Percentiles rank a stretch among this genome's conserved stretches.
Evolutionary conservation across 305 asterid species (phyloP).

Genomic region (Salvia sclarea): DNA sequence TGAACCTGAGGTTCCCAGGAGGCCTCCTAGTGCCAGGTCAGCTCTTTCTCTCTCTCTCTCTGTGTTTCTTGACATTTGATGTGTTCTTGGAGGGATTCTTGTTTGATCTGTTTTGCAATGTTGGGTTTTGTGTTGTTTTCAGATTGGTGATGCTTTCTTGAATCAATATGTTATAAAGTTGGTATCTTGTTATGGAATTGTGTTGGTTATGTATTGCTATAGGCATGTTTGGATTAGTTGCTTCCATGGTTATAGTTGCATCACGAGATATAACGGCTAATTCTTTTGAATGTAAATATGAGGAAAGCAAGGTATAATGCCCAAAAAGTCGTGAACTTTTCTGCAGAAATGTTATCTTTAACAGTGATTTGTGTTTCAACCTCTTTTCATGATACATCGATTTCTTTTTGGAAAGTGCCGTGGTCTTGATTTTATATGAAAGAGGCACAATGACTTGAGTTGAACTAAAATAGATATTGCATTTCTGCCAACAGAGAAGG

Average conservation of each 20-base stretch:
- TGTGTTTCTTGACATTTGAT: background rate
- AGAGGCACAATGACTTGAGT: background rate
- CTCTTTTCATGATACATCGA: background rate
- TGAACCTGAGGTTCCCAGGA: slow-evolving; percentile 88
- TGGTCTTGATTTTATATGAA: background rate
- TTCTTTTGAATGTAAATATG: background rate
- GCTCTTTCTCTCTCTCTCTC: too few species aligned
- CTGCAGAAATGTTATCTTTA: background rate
- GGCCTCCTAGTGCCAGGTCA: slow-evolving; percentile 96
- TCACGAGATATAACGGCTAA: background rate
- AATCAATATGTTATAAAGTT: too few species aligned
- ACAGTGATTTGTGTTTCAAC: background rate
- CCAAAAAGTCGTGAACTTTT: background rate
- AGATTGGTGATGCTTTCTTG: background rate
- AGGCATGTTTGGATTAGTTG: too few species aligned
- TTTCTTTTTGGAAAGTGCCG: background rate
- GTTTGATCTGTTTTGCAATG: background rate
- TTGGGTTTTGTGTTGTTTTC: too few species aligned
- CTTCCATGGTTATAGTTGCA: too few species aligned
- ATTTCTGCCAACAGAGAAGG: background rate
- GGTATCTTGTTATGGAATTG: too few species aligned
- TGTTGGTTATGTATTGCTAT: background rate
- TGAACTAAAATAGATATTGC: background rate
- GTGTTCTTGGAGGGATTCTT: background rate
- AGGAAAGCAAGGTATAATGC: background rate